Conservation (phyloP, 2,329 filamentous ascomycete genomes). For the Sarocladium brachiariae region DNA sequence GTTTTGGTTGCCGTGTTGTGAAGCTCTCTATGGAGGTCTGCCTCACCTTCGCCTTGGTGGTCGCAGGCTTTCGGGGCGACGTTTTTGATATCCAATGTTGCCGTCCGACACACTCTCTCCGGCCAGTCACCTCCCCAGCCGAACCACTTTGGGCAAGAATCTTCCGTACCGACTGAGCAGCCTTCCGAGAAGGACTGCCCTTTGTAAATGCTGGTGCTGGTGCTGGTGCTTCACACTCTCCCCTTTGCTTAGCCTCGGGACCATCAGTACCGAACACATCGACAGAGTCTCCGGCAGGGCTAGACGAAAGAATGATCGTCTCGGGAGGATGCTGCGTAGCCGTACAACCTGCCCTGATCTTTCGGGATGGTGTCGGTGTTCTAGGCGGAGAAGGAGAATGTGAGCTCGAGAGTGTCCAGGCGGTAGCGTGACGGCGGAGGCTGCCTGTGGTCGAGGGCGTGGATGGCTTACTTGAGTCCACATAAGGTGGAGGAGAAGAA, state of each 20-base stretch:
- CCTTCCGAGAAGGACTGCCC: slow-evolving; percentile 1
- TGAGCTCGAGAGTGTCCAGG: slow-evolving; percentile 37
- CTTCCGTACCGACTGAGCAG: slow-evolving; percentile 20
- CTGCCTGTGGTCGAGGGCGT: slow-evolving; percentile 18
- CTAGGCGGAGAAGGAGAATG: slow-evolving; percentile 33
- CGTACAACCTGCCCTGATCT: neutral
- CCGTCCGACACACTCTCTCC: slow-evolving; percentile 8
- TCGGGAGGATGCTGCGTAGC: slow-evolving; percentile 18
- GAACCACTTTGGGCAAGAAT: slow-evolving; percentile 13
- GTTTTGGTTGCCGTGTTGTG: slow-evolving; percentile 11
- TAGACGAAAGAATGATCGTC: slow-evolving; percentile 39
- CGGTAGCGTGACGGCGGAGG: slow-evolving; percentile 18
- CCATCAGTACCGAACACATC: neutral
- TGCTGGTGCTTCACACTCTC: too few species aligned
- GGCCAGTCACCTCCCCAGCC: slow-evolving; percentile 9
- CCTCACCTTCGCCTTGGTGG: slow-evolving; percentile 15
- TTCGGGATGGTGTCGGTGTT: slow-evolving; percentile 20
- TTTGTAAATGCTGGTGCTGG: too few species aligned
- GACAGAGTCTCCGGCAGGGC: slow-evolving; percentile 23
- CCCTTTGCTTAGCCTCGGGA: too few species aligned
- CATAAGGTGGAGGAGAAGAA: slow-evolving; percentile 16
- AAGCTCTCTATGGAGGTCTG: slow-evolving; percentile 29
- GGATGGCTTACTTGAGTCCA: slow-evolving; percentile 29
- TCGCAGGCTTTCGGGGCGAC: slow-evolving; percentile 9
- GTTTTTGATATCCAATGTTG: slow-evolving; percentile 15